Evolutionary conservation across 768 basidiomycete species (phyloP).

Genomic region (Tylopilus sp.): DNA sequence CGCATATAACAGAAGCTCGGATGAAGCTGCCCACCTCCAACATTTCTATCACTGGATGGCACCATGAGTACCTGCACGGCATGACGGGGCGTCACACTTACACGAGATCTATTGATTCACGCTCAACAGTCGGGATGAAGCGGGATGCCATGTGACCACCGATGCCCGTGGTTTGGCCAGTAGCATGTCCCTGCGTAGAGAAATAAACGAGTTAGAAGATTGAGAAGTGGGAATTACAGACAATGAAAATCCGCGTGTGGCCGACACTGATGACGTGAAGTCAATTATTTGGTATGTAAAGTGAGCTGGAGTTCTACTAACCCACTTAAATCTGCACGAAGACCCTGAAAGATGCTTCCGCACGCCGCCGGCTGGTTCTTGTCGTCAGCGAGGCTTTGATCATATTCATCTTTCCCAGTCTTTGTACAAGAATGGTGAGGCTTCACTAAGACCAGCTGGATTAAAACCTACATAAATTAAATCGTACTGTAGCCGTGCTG

Average conservation of each 20-base stretch:
- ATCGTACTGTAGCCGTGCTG: constrained; percentile 66
- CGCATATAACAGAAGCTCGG: no score
- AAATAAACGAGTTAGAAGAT: neutral
- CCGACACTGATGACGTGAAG: neutral
- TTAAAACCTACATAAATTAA: constrained; percentile 60
- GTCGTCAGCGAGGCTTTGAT: neutral
- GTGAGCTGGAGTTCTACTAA: neutral
- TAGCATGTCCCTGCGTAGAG: neutral
- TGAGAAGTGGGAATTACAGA: constrained; percentile 63
- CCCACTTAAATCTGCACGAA: neutral
- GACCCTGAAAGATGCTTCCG: neutral
- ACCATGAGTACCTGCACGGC: neutral
- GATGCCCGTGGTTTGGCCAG: no score
- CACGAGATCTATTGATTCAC: no score
- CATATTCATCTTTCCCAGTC: constrained; percentile 50
- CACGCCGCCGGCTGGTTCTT: neutral
- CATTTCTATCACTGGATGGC: no score
- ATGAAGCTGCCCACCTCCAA: no score
- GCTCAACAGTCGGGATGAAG: no score
- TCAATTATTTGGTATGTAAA: neutral
- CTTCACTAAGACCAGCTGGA: neutral
- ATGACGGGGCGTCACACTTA: neutral
- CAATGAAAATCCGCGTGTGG: neutral
- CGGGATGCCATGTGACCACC: no score
- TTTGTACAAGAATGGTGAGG: constrained; percentile 25